Evolutionary conservation across 2,329 filamentous ascomycete genomes (phyloP), one percentile per base, ranked within the genome.

Genomic region (Chrysoporthe puriensis): DNA sequence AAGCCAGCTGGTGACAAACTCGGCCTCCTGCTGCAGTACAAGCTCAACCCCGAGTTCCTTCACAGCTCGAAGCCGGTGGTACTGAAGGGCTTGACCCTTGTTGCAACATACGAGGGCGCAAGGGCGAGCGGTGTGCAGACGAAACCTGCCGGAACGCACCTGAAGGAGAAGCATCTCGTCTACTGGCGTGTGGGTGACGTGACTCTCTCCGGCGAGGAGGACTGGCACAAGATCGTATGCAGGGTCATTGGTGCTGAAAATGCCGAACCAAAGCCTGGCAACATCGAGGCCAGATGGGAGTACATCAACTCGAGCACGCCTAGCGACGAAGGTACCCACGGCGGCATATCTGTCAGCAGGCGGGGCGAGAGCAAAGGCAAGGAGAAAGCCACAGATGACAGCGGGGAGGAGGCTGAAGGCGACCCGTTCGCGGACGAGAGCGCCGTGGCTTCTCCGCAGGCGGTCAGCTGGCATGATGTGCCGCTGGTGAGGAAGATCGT

Each of bases 281-380:
- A 88, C 64, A 86, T 96, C 9, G 95, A 99, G 77, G 92, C 92
- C 0, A 85, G 90, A 66, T 97, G 94, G 89, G 94, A 97, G 76
- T 81, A 83, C 68, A 74, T 69, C 32, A 74, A 73, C 11, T 74
- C 80, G 2, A 66, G 75, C 40, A 36, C 43, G 6, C 65, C 63
- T 5, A 58, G 61, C 9, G 66, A 68, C 14, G 68, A 70, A 16
- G 0, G 85, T 82, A 3, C 73, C 86, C 0, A 86, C 0, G 91
- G 88, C 71, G 89, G 88, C 11, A 86, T 97, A 66, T 90, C 88
- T 4, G 82, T 94, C 64, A 88, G 86, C 5, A 80, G 80, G 68
- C 78, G 88, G 52, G 82, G 83, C 9, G 81, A 83, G 69, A 76
- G 73, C 40, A 83, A 84, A 74, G 80, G 80, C 67, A 88, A 88